Evolutionary conservation across 2,329 filamentous ascomycete genomes (phyloP).

Genomic region (Colletotrichum salicis): DNA sequence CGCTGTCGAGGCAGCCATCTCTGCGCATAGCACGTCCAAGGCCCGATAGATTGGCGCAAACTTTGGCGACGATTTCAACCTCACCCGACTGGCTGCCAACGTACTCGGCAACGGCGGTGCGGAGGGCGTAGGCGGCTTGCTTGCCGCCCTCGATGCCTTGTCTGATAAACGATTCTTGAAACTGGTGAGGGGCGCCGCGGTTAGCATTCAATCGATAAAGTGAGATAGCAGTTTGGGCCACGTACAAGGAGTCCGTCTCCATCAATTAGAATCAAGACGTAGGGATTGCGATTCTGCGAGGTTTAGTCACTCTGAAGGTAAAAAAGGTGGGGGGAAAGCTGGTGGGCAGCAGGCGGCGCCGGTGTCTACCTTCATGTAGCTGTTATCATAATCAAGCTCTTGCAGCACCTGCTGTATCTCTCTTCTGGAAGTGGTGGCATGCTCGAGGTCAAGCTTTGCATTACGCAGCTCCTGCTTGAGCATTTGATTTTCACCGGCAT

Average conservation of each 20-base stretch:
- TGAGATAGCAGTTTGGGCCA: background rate
- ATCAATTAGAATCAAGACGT: constrained; percentile 70
- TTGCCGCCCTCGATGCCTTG: constrained; percentile 67
- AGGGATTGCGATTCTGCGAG: constrained; percentile 64
- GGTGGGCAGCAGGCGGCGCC: constrained; percentile 23
- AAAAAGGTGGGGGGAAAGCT: background rate
- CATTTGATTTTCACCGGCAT: constrained; percentile 56
- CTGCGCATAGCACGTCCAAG: constrained; percentile 61
- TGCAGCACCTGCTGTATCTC: constrained; percentile 61
- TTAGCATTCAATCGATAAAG: constrained; percentile 18
- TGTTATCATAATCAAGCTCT: constrained; percentile 51
- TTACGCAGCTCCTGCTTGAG: constrained; percentile 55
- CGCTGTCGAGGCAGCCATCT: constrained; percentile 57
- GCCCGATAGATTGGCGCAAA: constrained; percentile 65
- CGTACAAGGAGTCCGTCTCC: constrained; percentile 70
- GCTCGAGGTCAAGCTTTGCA: constrained; percentile 60
- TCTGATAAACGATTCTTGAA: constrained; percentile 64
- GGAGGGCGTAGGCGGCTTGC: constrained; percentile 61
- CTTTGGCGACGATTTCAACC: constrained; percentile 65
- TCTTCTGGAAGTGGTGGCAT: constrained; percentile 59
- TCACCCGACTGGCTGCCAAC: constrained; percentile 56
- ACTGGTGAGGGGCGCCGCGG: constrained; percentile 51
- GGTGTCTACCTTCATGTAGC: constrained; percentile 57
- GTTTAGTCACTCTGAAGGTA: constrained; percentile 11
- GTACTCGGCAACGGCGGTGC: constrained; percentile 57